Conservation (phyloP, 495 filamentous ascomycete genomes). For the Penicillium samsonianum region DNA sequence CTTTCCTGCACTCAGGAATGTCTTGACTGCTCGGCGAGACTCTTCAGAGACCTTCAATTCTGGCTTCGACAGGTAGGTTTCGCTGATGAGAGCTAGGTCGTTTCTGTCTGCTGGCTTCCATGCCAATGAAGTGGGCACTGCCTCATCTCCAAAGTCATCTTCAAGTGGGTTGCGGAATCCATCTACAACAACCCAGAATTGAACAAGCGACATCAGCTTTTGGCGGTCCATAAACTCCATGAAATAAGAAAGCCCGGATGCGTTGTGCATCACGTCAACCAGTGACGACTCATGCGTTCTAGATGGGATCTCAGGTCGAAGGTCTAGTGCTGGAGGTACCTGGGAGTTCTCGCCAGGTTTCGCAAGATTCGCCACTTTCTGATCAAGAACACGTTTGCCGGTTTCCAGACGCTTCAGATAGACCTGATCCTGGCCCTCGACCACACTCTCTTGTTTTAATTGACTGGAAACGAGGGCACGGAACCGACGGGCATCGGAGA, state of each 20-base stretch:
- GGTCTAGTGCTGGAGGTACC: constrained; percentile 36
- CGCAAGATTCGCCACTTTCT: constrained; percentile 82
- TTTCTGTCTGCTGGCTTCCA: constrained; percentile 86
- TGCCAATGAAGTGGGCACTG: constrained; percentile 58
- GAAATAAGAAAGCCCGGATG: constrained; percentile 91
- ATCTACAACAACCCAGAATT: constrained; percentile 99
- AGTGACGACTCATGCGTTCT: constrained; percentile 70
- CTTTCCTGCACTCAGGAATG: constrained; percentile 75
- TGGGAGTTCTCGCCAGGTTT: constrained; percentile 55
- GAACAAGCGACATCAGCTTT: constrained; percentile 81
- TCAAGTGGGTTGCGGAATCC: constrained; percentile 95
- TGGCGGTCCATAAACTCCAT: constrained; percentile 99
- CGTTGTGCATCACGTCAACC: constrained; percentile 79
- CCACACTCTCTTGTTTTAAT: constrained; percentile 77
- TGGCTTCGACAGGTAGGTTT: constrained; percentile 78
- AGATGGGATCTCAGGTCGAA: constrained; percentile 47
- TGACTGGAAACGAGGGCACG: constrained; percentile 92
- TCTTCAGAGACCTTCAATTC: constrained; percentile 76
- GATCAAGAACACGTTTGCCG: constrained; percentile 86
- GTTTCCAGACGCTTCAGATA: constrained; percentile 88
- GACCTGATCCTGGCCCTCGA: constrained; percentile 76
- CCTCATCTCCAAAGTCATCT: constrained; percentile 75
- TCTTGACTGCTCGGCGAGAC: constrained; percentile 66
- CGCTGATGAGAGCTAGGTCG: constrained; percentile 86
- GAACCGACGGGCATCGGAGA: constrained; percentile 92